Conservation (phyloP, 371 early-diverging fungal genomes). For the Coemansia sp. region DNA sequence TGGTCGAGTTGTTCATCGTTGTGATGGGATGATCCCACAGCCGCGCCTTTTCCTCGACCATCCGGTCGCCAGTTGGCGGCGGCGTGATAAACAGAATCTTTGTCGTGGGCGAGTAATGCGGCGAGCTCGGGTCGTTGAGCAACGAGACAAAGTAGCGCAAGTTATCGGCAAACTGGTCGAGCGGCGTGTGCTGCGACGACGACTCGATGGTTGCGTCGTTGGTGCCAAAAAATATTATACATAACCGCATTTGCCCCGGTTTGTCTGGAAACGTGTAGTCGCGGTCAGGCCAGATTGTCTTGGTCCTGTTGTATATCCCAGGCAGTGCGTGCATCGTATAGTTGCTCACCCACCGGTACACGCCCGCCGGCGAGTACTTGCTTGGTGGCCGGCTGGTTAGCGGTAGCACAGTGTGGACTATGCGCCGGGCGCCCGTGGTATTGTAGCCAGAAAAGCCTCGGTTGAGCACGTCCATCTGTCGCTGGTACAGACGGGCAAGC, state of each 20-base stretch:
- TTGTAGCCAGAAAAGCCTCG: conserved; percentile 72
- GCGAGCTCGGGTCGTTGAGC: conserved; percentile 57
- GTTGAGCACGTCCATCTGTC: conserved; percentile 75
- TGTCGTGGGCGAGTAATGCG: conserved; percentile 59
- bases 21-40: too few relatives aligned
- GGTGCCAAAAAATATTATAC: conserved; percentile 78
- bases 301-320: not conserved
- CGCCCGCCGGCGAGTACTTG: not conserved
- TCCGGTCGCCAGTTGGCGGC: conserved; percentile 64
- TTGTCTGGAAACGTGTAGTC: not conserved
- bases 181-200: conserved; percentile 62
- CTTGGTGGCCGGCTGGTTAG: not conserved
- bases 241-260: conserved; percentile 54
- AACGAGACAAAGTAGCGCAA: conserved; percentile 58
- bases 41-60: not conserved
- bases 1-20: conserved; percentile 29
- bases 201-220: conserved; percentile 70
- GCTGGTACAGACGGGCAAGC: conserved; percentile 63
- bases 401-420: not conserved
- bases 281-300: conserved; percentile 1
- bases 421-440: not conserved
- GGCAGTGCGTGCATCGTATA: not conserved
- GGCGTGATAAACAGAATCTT: conserved; percentile 72
- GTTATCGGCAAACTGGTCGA: conserved; percentile 61
- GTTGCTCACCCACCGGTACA: not conserved